Evolutionary conservation across 2,329 filamentous ascomycete genomes (phyloP).

Genomic region (Cytospora piceae): DNA sequence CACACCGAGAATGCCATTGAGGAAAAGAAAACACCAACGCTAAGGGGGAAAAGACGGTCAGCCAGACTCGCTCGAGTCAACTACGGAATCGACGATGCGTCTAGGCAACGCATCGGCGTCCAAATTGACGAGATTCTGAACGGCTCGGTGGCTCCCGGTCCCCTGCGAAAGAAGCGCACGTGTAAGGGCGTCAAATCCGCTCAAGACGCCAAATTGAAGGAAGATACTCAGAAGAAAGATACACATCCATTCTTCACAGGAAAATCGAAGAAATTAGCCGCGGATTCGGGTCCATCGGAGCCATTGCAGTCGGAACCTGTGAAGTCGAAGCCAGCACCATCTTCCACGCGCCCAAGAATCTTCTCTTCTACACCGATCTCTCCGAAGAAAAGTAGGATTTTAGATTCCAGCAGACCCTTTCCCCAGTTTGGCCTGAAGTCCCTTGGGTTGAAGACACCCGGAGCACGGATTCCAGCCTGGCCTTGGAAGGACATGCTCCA

Average conservation of each 20-base stretch:
- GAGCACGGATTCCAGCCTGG: slow-evolving; percentile 71
- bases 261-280: slow-evolving; percentile 46
- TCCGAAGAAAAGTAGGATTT: slow-evolving; percentile 46
- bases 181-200: slow-evolving; percentile 34
- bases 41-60: slow-evolving; percentile 41
- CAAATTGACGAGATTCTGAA: slow-evolving; percentile 67
- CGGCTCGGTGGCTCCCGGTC: slow-evolving; percentile 29
- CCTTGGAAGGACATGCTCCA: slow-evolving; percentile 68
- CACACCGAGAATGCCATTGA: slow-evolving; percentile 24
- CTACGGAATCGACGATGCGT: slow-evolving; percentile 58
- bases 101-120: slow-evolving; percentile 55
- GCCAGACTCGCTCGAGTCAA: slow-evolving; percentile 56
- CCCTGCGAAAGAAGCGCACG: slow-evolving; percentile 30
- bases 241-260: slow-evolving; percentile 70
- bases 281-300: slow-evolving; percentile 30
- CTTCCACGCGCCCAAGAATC: slow-evolving; percentile 41
- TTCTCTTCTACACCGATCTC: slow-evolving; percentile 60
- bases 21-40: slow-evolving; percentile 36
- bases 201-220: slow-evolving; percentile 37
- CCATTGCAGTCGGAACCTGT: slow-evolving; percentile 6
- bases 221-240: slow-evolving; percentile 36
- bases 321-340: slow-evolving; percentile 36
- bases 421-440: slow-evolving; percentile 51
- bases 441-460: slow-evolving; percentile 62
- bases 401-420: slow-evolving; percentile 39